phyloP scores from a whole-genome alignment of 2,329 filamentous ascomycete genomes.

The Fusarium penzigii region DNA sequence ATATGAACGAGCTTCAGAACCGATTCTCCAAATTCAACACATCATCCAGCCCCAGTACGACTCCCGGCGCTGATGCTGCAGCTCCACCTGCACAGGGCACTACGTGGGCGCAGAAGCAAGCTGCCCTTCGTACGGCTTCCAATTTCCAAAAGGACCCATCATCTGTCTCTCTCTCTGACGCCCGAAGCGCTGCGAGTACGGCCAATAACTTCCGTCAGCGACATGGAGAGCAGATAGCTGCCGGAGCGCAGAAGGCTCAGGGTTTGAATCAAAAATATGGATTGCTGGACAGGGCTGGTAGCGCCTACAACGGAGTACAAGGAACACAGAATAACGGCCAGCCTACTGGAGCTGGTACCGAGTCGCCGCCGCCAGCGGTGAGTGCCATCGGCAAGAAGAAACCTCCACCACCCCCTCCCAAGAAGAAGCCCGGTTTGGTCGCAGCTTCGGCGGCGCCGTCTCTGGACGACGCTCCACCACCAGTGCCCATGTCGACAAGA shows the following conservation, averaged over 20 bases:
- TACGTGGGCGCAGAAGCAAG: conserved; percentile 65
- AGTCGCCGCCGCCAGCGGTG: conserved; percentile 12
- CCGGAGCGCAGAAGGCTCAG: conserved; percentile 59
- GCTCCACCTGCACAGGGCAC: conserved; percentile 50
- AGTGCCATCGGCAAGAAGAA: conserved; percentile 51
- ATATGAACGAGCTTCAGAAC: conserved; percentile 67
- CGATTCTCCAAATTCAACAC: conserved; percentile 61
- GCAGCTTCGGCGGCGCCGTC: conserved; percentile 12
- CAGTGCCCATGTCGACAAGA: conserved; percentile 53
- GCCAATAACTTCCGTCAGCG: conserved; percentile 70
- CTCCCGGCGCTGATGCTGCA: conserved; percentile 2
- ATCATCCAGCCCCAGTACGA: conserved; percentile 16
- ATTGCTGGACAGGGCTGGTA: conserved; percentile 42
- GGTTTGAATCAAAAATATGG: conserved; percentile 64
- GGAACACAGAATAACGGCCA: conserved; percentile 16
- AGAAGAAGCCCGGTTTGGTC: conserved; percentile 50
- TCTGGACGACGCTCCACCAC: conserved; percentile 45
- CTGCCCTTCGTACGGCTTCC: conserved; percentile 61
- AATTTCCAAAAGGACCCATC: conserved; percentile 62
- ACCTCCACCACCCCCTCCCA: conserved; percentile 52
- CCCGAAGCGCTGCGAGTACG: conserved; percentile 58
- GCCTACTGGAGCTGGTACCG: conserved; percentile 1
- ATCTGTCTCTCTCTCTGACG: conserved; percentile 60
- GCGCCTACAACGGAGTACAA: conserved; percentile 22
- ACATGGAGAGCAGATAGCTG: conserved; percentile 67